phyloP scores from a whole-genome alignment of 352 stramenopile genomes.

The Phytophthora nicotianae region DNA sequence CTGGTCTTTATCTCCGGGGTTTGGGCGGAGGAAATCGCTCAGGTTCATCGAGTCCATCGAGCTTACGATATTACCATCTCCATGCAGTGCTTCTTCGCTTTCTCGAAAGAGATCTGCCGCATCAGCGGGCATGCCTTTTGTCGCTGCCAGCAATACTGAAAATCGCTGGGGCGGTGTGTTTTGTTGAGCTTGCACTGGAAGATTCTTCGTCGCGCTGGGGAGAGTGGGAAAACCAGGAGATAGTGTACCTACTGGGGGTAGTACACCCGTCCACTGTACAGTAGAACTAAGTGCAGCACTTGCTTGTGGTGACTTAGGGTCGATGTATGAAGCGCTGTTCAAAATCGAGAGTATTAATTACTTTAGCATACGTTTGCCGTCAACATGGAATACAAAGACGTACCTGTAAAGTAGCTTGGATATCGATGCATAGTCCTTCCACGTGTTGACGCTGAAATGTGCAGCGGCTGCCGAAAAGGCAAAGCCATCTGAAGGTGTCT shows the following conservation, averaged over 20 bases:
- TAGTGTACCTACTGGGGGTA: constrained; percentile 35
- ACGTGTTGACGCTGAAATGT: constrained; percentile 56
- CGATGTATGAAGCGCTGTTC: constrained; percentile 19
- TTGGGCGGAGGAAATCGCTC: constrained; percentile 37
- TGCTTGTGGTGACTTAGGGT: constrained; percentile 13
- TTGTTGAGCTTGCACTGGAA: neutral
- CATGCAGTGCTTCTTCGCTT: constrained; percentile 58
- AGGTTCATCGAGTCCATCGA: constrained; percentile 60
- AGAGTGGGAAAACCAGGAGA: constrained; percentile 21
- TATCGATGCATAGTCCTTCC: constrained; percentile 77
- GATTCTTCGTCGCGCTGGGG: constrained; percentile 17
- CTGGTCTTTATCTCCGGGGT: constrained; percentile 2
- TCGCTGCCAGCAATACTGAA: constrained; percentile 56
- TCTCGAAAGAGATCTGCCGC: constrained; percentile 62
- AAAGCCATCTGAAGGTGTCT: constrained; percentile 9
- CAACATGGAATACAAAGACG: neutral
- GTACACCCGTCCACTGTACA: constrained; percentile 23
- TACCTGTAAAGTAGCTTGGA: constrained; percentile 80
- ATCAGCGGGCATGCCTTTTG: constrained; percentile 55
- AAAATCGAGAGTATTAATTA: neutral
- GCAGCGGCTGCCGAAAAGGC: constrained; percentile 27
- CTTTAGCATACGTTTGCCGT: neutral
- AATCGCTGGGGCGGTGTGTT: constrained; percentile 40
- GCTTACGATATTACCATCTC: constrained; percentile 58
- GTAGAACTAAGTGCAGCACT: constrained; percentile 1